Base-by-base conservation (phyloP, 805 yeast species). In the Debaryomyces tyrocola region DNA sequence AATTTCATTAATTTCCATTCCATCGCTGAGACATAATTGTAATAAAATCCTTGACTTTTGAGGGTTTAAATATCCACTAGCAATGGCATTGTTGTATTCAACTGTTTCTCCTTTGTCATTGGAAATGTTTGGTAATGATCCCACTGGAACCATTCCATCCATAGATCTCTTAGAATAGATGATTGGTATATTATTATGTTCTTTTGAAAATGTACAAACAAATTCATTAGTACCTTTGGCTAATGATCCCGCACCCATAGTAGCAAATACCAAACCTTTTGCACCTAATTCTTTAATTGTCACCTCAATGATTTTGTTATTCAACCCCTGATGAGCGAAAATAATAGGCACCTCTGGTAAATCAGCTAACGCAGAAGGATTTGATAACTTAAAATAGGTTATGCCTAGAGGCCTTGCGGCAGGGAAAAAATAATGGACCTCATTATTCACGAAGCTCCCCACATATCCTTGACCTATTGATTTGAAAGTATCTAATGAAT, bases 231-330 rank as follows among this genome's bases (percentile, higher is more conserved):
- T 78, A 12, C 58, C 64, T 4, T 74, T 78, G 20, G 81, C 72
- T 63, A 84, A 61, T 2, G 86, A 80, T 0, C 90, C 90, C 1
- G 89, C 87, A 33, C 90, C 90, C 76, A 83, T 78, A 2, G 87
- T 80, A 0, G 89, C 90, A 41, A 84, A 65, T 1, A 84, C 82
- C 12, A 84, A 58, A 6, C 88, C 90, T 37, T 73, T 70, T 20
- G 75, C 74, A 20, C 63, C 63, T 54, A 78, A 56, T 15, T 73
- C 69, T 27, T 73, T 72, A 7, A 78, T 70, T 0, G 79, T 74
- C 12, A 80, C 51, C 28, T 72, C 72, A 4, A 84, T 67, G 12
- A 83, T 48, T 40, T 68, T 67, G 29, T 78, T 67, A 45, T 79
- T 74, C 52, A 84, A 71, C 1, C 84, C 81, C 59, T 84, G 90